These are phyloP conservation scores for Cantharellus anzutake DNA, from an alignment of 768 basidiomycete species.

Conservation along the genomic window DNA sequence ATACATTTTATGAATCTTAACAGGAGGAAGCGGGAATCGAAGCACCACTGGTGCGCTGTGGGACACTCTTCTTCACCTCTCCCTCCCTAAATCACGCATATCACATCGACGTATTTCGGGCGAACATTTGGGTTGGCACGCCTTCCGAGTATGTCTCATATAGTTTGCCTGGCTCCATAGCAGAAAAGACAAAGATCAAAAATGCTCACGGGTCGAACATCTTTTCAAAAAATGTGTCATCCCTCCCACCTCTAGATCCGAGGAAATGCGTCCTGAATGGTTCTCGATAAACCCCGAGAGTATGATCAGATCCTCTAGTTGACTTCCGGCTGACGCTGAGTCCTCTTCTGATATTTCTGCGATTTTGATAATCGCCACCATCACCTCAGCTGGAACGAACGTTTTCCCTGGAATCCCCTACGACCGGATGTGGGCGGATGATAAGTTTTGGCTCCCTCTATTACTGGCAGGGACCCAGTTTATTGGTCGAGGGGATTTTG, in stretches of 20 bases:
- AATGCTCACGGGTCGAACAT: not conserved
- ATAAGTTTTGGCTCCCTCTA: constrained; percentile 48
- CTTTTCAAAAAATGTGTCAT: not conserved
- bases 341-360: not conserved
- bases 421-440: constrained; percentile 42
- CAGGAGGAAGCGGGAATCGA: constrained; percentile 74
- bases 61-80: constrained; percentile 43
- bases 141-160: constrained; percentile 40
- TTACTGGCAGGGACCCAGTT: constrained; percentile 27
- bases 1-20: constrained; percentile 16
- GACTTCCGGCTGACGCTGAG: not conserved
- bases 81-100: constrained; percentile 38
- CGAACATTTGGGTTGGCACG: constrained; percentile 36
- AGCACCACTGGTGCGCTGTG: constrained; percentile 42
- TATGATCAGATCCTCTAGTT: not conserved
- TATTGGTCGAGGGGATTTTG: constrained; percentile 31
- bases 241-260: constrained; percentile 31
- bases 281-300: constrained; percentile 25
- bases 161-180: not conserved
- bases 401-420: constrained; percentile 33
- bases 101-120: constrained; percentile 54
- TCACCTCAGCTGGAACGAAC: not conserved
- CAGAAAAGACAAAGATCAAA: not conserved
- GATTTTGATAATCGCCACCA: constrained; percentile 6
- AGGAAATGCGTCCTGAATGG: constrained; percentile 81